Conservation (phyloP, 495 filamentous ascomycete genomes). For the Podospora sp. region DNA sequence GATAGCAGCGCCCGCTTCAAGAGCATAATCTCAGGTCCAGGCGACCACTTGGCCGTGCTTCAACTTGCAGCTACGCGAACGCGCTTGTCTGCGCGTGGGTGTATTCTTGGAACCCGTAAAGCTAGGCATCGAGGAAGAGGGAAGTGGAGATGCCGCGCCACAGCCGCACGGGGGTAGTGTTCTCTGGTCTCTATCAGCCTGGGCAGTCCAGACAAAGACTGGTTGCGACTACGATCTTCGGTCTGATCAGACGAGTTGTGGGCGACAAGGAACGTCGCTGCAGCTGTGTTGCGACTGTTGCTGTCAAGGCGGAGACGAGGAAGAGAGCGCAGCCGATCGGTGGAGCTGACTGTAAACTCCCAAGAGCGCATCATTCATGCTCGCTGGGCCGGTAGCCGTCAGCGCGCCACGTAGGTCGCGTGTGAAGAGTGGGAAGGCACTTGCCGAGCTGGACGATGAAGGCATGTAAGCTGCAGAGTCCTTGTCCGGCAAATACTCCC, state of each 20-base stretch:
- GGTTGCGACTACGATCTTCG: constrained; percentile 6
- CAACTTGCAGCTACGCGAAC: neutral
- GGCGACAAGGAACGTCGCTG: neutral
- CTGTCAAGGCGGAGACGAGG: neutral
- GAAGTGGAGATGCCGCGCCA: neutral
- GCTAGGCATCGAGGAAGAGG: neutral
- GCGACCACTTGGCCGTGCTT: neutral
- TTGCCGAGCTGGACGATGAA: neutral
- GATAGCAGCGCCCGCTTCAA: neutral
- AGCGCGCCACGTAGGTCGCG: neutral
- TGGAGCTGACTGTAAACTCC: neutral
- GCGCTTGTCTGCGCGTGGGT: neutral
- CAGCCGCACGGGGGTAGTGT: neutral
- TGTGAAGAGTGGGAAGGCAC: neutral
- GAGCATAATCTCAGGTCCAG: neutral
- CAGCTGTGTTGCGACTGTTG: neutral
- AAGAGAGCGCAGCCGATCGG: neutral
- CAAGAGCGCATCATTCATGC: constrained; percentile 9
- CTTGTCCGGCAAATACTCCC: neutral
- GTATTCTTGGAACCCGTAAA: neutral
- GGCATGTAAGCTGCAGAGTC: neutral
- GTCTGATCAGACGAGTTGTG: constrained; percentile 14
- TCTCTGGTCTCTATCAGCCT: neutral
- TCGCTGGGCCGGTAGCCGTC: neutral
- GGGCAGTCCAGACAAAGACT: neutral